Conservation (phyloP, 495 filamentous ascomycete species). For the Lophiotrema nucula region DNA sequence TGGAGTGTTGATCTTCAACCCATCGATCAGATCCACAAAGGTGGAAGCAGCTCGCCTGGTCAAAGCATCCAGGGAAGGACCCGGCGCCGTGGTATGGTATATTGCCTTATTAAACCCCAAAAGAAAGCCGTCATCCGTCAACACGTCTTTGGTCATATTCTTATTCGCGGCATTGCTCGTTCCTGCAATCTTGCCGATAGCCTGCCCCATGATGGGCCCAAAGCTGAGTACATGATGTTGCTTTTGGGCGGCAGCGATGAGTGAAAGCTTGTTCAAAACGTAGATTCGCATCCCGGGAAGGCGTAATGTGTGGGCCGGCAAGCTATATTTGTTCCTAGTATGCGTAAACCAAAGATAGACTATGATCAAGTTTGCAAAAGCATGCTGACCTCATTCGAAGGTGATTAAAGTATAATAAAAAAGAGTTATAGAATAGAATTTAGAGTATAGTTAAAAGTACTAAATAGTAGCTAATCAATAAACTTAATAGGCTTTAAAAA, state of each 20-base stretch:
- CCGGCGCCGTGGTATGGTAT: conserved; percentile 37
- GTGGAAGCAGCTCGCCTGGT: conserved; percentile 25
- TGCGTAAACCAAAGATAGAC: conserved; percentile 4
- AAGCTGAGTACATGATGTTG: conserved; percentile 40
- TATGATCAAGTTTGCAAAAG: not conserved
- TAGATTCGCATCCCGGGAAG: no score
- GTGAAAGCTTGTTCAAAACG: conserved; percentile 10
- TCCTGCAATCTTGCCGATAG: conserved; percentile 36
- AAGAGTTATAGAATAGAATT: no score
- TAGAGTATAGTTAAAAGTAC: no score
- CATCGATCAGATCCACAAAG: conserved; percentile 10
- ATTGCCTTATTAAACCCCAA: conserved; percentile 37
- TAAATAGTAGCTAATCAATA: no score
- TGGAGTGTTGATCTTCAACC: not conserved
- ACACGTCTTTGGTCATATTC: conserved; percentile 32
- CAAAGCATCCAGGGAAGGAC: conserved; percentile 42
- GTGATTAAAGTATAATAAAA: no score
- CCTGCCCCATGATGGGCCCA: conserved; percentile 42
- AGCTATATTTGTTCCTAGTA: conserved; percentile 4
- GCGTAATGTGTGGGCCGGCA: conserved; percentile 1
- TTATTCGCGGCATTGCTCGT: conserved; percentile 35
- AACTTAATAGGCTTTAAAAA: no score
- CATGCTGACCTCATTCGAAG: conserved; percentile 11
- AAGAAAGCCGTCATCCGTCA: conserved; percentile 32
- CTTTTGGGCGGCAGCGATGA: conserved; percentile 41